Base-by-base conservation (phyloP, 129 eudicot genomes). In the Pulicaria dysenterica region DNA sequence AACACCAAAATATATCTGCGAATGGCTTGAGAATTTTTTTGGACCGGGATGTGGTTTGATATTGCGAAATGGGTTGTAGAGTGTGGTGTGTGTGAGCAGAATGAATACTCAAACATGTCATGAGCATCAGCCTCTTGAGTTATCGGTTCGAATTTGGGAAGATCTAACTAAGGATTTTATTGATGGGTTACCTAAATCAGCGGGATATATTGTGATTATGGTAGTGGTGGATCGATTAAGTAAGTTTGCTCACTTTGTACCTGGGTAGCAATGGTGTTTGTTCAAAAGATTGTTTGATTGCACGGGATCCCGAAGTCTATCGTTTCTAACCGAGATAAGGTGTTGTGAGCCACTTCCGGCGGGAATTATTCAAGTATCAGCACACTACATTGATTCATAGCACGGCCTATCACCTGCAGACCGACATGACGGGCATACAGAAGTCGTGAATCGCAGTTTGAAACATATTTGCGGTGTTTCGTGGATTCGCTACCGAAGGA, bases 371-470 rank as follows among this genome's bases (percentile, higher is more conserved):
- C 8, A 62, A 62, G 31, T 62, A 57, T 31, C 63, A 57, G 41
- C 38, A 13, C 2, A 57, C 40, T 4, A 6, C 16, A 6, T 2
- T 57, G 24, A 57, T 24, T 6, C 63, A 38, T 37, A 64, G 39
- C n/a, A 41, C 50, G 7, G 39, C 69, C 3, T 64, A 64, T 14
- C 53, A 42, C 3, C 69, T 39, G 13, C 51, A 64, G 5, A 64
- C 50, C 5, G 51, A 64, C n/a, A n/a, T n/a, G n/a, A n/a, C 9
- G 69, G 51, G 4, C 53, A 64, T 2, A 15, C 53, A 1, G 51
- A 64, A 11, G 69, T 42, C 6, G 50, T 64, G 7, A 64, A 64
- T 7, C 3, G 39, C 6, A 43, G 69, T 43, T 42, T 64, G 70
- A 64, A 4, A 41, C 70, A 8, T 64, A 64, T 6, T 5, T 64